Conservation (phyloP, 2,329 filamentous ascomycete genomes). For the Rhexocercosporidium sp. region DNA sequence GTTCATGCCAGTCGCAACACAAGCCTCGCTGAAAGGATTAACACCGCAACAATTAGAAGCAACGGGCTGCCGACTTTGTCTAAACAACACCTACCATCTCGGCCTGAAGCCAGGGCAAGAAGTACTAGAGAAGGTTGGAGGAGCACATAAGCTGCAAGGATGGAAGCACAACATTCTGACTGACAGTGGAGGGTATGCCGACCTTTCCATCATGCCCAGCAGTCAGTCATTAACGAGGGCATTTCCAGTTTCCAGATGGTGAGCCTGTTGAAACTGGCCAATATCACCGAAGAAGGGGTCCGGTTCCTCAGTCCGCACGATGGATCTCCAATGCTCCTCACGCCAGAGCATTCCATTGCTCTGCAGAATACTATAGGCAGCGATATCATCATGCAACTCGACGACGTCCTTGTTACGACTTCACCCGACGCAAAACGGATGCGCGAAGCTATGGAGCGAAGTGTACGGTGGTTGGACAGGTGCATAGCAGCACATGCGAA, state of each 20-base stretch:
- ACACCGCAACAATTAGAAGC: constrained; percentile 91
- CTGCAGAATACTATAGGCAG: constrained; percentile 97
- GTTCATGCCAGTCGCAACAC: constrained; percentile 98
- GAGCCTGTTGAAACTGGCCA: constrained; percentile 88
- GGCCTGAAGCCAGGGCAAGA: constrained; percentile 94
- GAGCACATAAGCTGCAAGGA: constrained; percentile 91
- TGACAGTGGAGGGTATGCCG: constrained; percentile 69
- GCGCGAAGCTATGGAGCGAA: constrained; percentile 92
- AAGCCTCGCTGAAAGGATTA: constrained; percentile 92
- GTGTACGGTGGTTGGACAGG: constrained; percentile 92
- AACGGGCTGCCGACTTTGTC: constrained; percentile 85
- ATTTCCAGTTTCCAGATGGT: constrained; percentile 95
- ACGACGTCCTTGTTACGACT: constrained; percentile 96
- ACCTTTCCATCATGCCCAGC: constrained; percentile 35
- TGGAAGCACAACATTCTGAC: constrained; percentile 97
- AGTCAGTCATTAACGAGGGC: constrained; percentile 23
- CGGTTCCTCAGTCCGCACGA: constrained; percentile 96
- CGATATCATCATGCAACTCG: constrained; percentile 99
- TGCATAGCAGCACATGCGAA: constrained; percentile 91
- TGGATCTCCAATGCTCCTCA: constrained; percentile 93
- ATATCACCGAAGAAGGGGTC: constrained; percentile 91
- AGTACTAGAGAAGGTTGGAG: constrained; percentile 83
- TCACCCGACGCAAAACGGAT: constrained; percentile 88
- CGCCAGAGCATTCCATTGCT: constrained; percentile 94
- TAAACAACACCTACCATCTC: constrained; percentile 98